phyloP scores from a whole-genome alignment of 1,284 basidiomycete species.

The Ustilago trichophora region DNA sequence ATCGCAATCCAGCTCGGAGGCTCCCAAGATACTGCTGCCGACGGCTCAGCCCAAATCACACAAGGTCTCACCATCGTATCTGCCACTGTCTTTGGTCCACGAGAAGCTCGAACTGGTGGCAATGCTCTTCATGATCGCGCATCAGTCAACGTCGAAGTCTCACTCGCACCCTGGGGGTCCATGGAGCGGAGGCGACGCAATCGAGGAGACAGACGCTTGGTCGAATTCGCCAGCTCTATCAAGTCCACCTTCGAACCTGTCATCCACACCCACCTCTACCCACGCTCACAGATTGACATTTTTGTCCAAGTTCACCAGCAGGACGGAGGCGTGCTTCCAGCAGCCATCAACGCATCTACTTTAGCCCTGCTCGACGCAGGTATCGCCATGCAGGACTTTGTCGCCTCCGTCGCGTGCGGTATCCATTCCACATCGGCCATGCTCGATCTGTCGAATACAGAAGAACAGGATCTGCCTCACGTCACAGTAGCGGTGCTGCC shows the following conservation, averaged over 20 bases:
- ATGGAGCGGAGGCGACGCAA: constrained; percentile 79
- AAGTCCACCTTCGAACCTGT: constrained; percentile 96
- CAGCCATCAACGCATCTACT: constrained; percentile 92
- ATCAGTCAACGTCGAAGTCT: constrained; percentile 76
- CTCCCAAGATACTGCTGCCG: constrained; percentile 70
- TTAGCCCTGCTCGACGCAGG: constrained; percentile 90
- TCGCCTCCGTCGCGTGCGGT: constrained; percentile 76
- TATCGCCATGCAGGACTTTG: constrained; percentile 88
- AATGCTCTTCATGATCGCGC: constrained; percentile 66
- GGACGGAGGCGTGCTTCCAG: constrained; percentile 87
- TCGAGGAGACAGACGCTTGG: constrained; percentile 75
- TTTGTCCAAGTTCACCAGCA: constrained; percentile 90
- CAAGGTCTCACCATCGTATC: constrained; percentile 90
- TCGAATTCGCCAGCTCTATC: constrained; percentile 86
- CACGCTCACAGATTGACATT: constrained; percentile 91
- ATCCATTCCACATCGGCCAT: constrained; percentile 72
- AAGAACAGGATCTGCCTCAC: constrained; percentile 89
- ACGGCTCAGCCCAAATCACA: constrained; percentile 82
- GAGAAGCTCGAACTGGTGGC: constrained; percentile 74
- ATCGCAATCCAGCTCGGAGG: constrained; percentile 76
- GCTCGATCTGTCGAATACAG: constrained; percentile 84
- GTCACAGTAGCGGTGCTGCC: constrained; percentile 89
- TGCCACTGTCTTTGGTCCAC: constrained; percentile 87
- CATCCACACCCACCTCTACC: constrained; percentile 87
- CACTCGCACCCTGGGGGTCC: constrained; percentile 76